Percentiles rank a stretch among this genome's conserved stretches.
Evolutionary conservation across 805 yeast species (phyloP).

Genomic region (Pichia nakasei): DNA sequence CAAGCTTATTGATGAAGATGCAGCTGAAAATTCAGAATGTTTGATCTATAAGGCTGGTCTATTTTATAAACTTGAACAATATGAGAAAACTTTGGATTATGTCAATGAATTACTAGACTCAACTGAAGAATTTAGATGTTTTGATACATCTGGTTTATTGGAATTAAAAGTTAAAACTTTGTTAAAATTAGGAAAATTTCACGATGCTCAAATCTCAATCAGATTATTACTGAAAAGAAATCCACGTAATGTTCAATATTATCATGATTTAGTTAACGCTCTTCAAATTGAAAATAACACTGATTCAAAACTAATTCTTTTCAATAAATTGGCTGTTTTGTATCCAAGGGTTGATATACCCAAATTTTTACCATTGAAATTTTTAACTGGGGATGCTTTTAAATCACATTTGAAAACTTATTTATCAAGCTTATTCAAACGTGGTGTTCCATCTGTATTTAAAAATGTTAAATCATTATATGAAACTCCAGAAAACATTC

Average conservation of each 20-base stretch:
- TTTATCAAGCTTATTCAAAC: constrained; percentile 49
- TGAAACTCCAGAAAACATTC: constrained; percentile 32
- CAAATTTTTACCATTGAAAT: constrained; percentile 65
- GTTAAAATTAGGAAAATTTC: constrained; percentile 36
- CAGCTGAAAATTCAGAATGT: constrained; percentile 76
- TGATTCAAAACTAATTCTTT: constrained; percentile 49
- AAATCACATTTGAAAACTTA: constrained; percentile 42
- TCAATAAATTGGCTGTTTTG: constrained; percentile 53
- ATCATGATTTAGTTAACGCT: constrained; percentile 54
- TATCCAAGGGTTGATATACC: constrained; percentile 86
- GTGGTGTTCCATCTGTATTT: constrained; percentile 88
- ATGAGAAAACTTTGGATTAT: constrained; percentile 52
- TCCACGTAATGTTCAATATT: constrained; percentile 70
- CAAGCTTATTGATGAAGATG: constrained; percentile 55
- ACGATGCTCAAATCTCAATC: constrained; percentile 62
- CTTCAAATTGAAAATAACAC: constrained; percentile 43
- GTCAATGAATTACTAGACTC: constrained; percentile 30
- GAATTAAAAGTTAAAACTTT: constrained; percentile 64
- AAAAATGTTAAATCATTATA: constrained; percentile 78
- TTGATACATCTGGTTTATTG: constrained; percentile 34
- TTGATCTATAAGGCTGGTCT: constrained; percentile 62
- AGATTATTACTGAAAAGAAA: constrained; percentile 71
- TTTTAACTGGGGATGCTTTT: constrained; percentile 41
- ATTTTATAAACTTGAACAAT: constrained; percentile 54
- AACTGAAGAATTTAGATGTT: constrained; percentile 10